These are phyloP conservation scores for Cadophora sp. DNA, from an alignment of 2,329 filamentous ascomycete species.

Conservation along the genomic window DNA sequence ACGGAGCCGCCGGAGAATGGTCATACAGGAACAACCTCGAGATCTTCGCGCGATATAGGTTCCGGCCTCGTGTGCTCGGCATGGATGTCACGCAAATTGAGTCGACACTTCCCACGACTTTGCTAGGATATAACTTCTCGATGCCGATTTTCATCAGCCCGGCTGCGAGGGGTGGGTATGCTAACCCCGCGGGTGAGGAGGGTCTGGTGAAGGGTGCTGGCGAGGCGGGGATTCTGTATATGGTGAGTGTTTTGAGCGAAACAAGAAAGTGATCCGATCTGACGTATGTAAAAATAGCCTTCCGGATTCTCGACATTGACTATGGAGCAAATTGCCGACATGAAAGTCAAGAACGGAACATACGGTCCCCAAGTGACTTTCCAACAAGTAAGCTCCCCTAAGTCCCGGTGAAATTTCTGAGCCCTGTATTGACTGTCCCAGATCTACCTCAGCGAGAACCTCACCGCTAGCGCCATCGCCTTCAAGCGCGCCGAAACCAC, in stretches of 20 bases:
- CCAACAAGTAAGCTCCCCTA: conserved; percentile 29
- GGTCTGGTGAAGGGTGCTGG: conserved; percentile 53
- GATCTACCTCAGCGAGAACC: conserved; percentile 26
- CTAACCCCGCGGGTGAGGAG: conserved; percentile 53
- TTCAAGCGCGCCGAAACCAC: conserved; percentile 35
- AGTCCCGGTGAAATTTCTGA: neutral
- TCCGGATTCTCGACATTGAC: conserved; percentile 21
- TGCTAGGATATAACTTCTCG: conserved; percentile 60
- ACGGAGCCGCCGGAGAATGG: conserved; percentile 62
- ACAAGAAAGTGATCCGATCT: too few species aligned
- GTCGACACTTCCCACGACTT: conserved; percentile 51
- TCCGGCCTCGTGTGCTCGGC: conserved; percentile 56
- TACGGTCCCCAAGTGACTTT: conserved; percentile 31
- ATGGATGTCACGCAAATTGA: conserved; percentile 52
- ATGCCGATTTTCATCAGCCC: conserved; percentile 62
- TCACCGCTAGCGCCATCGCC: conserved; percentile 22
- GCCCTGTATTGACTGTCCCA: neutral
- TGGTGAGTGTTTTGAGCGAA: conserved; percentile 16
- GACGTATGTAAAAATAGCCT: conserved; percentile 13
- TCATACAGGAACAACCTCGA: conserved; percentile 63
- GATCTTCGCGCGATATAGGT: conserved; percentile 55
- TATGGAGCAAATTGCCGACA: conserved; percentile 26
- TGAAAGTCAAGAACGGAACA: conserved; percentile 15
- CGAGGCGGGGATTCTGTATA: conserved; percentile 23
- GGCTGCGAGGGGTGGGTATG: conserved; percentile 52